Conservation (phyloP, 164 flowering plant genomes). For the Chimonanthus praecox region DNA sequence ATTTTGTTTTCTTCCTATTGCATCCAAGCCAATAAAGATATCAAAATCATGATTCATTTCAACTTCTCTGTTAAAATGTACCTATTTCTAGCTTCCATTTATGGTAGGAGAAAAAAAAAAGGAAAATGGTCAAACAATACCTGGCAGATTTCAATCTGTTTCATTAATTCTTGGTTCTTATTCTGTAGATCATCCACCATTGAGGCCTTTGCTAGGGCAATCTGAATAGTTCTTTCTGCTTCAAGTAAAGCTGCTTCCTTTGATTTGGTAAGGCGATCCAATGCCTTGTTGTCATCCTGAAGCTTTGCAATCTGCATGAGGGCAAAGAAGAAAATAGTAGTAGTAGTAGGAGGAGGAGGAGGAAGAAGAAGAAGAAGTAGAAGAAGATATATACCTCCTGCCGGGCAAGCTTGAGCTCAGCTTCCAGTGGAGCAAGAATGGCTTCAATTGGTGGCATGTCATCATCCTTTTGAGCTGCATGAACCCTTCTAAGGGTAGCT, state of each 20-base stretch:
- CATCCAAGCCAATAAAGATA: background rate
- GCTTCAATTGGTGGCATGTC: slow-evolving; percentile 89
- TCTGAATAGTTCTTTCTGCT: slow-evolving; percentile 61
- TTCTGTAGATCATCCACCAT: slow-evolving; percentile 75
- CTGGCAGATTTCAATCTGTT: slow-evolving; percentile 78
- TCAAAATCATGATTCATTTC: background rate
- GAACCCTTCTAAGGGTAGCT: slow-evolving; percentile 74
- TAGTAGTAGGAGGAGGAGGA: no score
- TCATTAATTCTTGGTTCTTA: slow-evolving; percentile 68
- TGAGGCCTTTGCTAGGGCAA: slow-evolving; percentile 65
- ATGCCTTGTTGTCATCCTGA: slow-evolving; percentile 69
- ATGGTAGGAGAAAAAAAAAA: no score
- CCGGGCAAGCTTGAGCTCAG: slow-evolving; percentile 64
- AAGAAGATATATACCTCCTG: slow-evolving; percentile 37
- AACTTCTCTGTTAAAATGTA: no score
- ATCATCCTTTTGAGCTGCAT: slow-evolving; percentile 80
- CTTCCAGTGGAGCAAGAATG: slow-evolving; percentile 70
- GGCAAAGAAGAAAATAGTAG: background rate
- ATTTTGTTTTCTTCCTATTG: slow-evolving; percentile 63
- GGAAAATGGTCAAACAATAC: slow-evolving; percentile 20
- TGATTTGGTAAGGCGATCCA: slow-evolving; percentile 72
- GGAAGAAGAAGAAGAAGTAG: background rate
- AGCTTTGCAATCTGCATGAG: slow-evolving; percentile 32
- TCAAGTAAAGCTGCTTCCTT: slow-evolving; percentile 76
- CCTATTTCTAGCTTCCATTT: background rate